These are phyloP conservation scores for Mesembryanthemum crystallinum DNA, from an alignment of 148 eudicot genomes.

Conservation along the genomic window DNA sequence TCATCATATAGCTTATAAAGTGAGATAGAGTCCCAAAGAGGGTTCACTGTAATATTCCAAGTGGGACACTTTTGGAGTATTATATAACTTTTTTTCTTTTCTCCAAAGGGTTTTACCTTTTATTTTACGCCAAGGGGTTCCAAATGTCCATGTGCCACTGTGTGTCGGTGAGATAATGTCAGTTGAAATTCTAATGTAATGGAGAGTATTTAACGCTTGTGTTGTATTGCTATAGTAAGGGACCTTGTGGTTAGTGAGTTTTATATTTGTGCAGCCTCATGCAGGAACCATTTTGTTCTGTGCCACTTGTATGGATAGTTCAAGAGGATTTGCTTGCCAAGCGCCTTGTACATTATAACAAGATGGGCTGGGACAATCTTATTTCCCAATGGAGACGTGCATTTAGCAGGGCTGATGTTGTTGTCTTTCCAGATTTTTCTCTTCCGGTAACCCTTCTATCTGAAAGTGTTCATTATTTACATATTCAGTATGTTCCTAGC, in stretches of 20 bases:
- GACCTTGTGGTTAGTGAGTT: slow-evolving; percentile 55
- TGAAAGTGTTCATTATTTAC: not conserved
- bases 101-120: too few relatives aligned
- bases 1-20: too few relatives aligned
- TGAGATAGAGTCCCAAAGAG: too few relatives aligned
- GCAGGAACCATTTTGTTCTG: slow-evolving; percentile 99
- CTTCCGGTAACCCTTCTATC: slow-evolving; percentile 57
- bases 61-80: too few relatives aligned
- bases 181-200: not conserved
- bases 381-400: slow-evolving; percentile 66
- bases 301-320: slow-evolving; percentile 91
- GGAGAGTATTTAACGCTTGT: not conserved
- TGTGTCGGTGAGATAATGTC: not conserved
- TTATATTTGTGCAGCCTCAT: slow-evolving; percentile 97
- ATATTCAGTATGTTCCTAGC: not conserved
- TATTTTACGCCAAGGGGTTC: too few relatives aligned
- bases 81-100: too few relatives aligned
- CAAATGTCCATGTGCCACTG: not conserved
- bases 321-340: slow-evolving; percentile 83
- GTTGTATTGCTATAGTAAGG: slow-evolving; percentile 9
- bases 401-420: slow-evolving; percentile 81
- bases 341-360: slow-evolving; percentile 59
- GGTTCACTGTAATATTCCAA: too few relatives aligned
- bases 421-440: slow-evolving; percentile 87
- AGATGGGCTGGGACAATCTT: slow-evolving; percentile 65